Conservation (phyloP, 129 eudicot species). For the Lactuca sativa region DNA sequence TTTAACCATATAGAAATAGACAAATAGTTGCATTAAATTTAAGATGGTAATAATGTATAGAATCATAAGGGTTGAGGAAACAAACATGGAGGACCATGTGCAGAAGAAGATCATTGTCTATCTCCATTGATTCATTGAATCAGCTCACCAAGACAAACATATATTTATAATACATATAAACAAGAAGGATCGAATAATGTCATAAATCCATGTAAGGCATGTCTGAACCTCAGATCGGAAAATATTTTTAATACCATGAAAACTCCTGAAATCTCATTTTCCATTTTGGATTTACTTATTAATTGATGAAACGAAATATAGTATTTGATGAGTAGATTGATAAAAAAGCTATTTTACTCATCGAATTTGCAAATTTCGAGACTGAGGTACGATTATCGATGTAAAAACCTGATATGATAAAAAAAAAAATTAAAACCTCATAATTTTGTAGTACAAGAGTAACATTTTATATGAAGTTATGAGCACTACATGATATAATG, state of each 20-base stretch:
- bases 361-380: slow-evolving; percentile 16
- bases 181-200: slow-evolving; percentile 28
- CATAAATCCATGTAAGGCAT: slow-evolving; percentile 8
- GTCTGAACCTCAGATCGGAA: slow-evolving; percentile 21
- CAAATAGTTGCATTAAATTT: slow-evolving; percentile 25
- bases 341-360: neutral
- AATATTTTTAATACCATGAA: neutral
- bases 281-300: neutral
- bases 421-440: neutral
- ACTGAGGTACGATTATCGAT: slow-evolving; percentile 22
- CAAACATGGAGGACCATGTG: slow-evolving; percentile 75
- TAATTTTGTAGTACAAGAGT: slow-evolving; percentile 6
- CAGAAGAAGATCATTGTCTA: slow-evolving; percentile 57
- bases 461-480: neutral
- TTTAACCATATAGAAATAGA: slow-evolving; percentile 26
- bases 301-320: neutral
- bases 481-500: slow-evolving; percentile 33
- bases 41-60: slow-evolving; percentile 25
- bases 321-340: neutral
- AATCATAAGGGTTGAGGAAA: slow-evolving; percentile 38
- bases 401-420: slow-evolving; percentile 20
- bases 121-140: slow-evolving; percentile 44
- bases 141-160: slow-evolving; percentile 25
- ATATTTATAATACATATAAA: slow-evolving; percentile 12
- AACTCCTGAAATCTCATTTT: neutral